phyloP scores from a whole-genome alignment of 768 basidiomycete species.

The Mycena chlorophos region DNA sequence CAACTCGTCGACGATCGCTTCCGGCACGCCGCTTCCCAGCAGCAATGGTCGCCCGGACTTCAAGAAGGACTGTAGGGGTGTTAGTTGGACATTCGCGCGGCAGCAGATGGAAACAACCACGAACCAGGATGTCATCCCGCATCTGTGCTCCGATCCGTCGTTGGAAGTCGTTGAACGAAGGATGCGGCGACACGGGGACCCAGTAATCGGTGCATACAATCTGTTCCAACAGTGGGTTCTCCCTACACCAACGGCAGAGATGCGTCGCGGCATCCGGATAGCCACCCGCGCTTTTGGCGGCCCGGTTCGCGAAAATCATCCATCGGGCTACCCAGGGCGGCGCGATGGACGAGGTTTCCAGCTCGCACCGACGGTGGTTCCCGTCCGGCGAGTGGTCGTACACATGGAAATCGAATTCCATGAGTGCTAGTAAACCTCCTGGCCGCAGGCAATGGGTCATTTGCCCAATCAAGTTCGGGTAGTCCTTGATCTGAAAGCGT shows the following conservation, averaged over 20 bases:
- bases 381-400: constrained; percentile 60
- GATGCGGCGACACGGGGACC: constrained; percentile 61
- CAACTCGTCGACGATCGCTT: constrained; percentile 52
- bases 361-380: constrained; percentile 45
- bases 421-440: constrained; percentile 63
- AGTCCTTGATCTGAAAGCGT: constrained; percentile 64
- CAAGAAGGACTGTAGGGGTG: constrained; percentile 54
- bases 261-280: constrained; percentile 61
- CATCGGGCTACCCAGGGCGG: constrained; percentile 64
- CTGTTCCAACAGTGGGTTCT: constrained; percentile 59
- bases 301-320: constrained; percentile 55
- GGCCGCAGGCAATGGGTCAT: constrained; percentile 67
- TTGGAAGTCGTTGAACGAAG: constrained; percentile 38
- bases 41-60: constrained; percentile 67
- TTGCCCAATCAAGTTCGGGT: constrained; percentile 61
- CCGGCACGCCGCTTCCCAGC: constrained; percentile 59
- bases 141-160: constrained; percentile 44
- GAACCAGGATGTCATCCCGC: constrained; percentile 61
- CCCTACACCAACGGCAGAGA: constrained; percentile 53
- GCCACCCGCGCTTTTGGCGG: constrained; percentile 59
- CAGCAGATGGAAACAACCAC: constrained; percentile 4
- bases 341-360: constrained; percentile 41
- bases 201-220: constrained; percentile 60
- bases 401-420: constrained; percentile 70
- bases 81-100: not conserved